A percentile compares a stretch with the other conserved stretches of the same genome.
phyloP scores from a whole-genome alignment of 305 asterid species.

The Rubia tinctorum region DNA sequence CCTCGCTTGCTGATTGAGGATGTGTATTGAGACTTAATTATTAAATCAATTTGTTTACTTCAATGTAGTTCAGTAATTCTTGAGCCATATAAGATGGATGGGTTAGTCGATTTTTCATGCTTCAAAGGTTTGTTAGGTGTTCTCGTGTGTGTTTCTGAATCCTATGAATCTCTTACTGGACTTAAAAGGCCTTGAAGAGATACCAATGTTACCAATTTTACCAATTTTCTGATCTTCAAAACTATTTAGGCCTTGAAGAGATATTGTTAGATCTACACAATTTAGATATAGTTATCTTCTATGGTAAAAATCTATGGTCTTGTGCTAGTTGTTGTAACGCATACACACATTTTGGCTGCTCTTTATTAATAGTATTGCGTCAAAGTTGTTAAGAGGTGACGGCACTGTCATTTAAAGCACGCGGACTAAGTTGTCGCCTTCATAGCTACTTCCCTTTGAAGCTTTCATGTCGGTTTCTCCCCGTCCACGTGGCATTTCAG shows the following conservation, averaged over 20 bases:
- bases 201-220: too few species aligned
- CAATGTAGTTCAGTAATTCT: neutral
- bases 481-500: neutral
- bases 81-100: neutral
- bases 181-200: neutral
- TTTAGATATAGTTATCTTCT: neutral
- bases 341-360: neutral
- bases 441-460: neutral
- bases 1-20: neutral
- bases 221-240: neutral
- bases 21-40: neutral
- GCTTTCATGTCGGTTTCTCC: neutral
- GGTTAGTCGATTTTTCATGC: neutral
- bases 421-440: constrained; percentile 3
- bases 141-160: neutral
- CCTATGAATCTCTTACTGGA: neutral
- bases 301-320: neutral
- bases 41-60: neutral
- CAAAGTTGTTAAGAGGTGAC: neutral
- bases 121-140: neutral
- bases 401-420: neutral
- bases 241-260: constrained; percentile 4
- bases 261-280: neutral
- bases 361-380: neutral
- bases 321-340: neutral